These are phyloP conservation scores for Lizanozyma gosingica DNA, from an alignment of 1,139 yeast genomes.

Conservation along the genomic window DNA sequence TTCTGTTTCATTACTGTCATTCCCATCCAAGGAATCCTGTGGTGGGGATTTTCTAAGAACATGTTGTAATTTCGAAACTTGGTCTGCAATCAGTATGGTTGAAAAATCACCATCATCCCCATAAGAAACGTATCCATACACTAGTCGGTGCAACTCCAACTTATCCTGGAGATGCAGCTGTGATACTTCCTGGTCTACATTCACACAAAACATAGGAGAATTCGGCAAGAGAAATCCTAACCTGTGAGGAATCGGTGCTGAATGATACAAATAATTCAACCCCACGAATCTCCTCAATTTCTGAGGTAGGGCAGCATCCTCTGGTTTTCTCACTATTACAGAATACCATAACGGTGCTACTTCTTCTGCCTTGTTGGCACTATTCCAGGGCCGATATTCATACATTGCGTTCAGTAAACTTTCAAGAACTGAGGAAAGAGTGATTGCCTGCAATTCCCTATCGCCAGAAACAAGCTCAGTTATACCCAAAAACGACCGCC, in stretches of 20 bases:
- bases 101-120: conserved; percentile 1
- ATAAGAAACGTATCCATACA: background rate
- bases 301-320: conserved; percentile 4
- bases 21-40: background rate
- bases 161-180: background rate
- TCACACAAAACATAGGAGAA: conserved; percentile 2
- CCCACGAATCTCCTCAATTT: conserved; percentile 8
- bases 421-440: conserved; percentile 3
- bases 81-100: conserved; percentile 1
- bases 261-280: conserved; percentile 7
- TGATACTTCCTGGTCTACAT: background rate
- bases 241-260: conserved; percentile 11
- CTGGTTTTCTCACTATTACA: background rate
- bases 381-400: conserved; percentile 3
- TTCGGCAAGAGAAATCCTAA: conserved; percentile 9
- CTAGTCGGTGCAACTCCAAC: background rate
- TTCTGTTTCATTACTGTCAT: background rate
- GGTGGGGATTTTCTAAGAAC: conserved; percentile 1
- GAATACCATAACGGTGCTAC: background rate
- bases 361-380: conserved; percentile 5
- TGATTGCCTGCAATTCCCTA: conserved; percentile 7
- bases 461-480: conserved; percentile 4
- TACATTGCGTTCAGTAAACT: conserved; percentile 1
- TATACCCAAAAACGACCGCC: conserved; percentile 6
- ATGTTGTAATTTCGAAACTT: conserved; percentile 3